Conservation (phyloP, 169 alveolate species). For the Babesia divergens region DNA sequence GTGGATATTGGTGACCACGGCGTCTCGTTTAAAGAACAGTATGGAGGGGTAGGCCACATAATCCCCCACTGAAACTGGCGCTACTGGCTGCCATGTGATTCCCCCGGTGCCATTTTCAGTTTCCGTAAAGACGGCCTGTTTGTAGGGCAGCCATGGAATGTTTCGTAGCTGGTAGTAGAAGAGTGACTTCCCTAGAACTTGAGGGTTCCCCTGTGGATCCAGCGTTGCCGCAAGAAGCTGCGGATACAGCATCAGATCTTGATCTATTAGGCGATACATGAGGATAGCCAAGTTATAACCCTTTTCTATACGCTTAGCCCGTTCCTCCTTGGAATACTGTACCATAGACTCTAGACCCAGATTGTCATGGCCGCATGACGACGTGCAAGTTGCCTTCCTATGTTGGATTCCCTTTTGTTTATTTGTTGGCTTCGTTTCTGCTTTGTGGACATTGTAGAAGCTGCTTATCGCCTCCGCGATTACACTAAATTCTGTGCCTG, state of each 20-base stretch:
- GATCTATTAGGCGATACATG: neutral
- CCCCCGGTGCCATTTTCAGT: neutral
- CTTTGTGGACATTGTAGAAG: neutral
- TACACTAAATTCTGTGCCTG: neutral
- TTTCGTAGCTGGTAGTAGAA: neutral
- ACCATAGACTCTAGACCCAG: neutral
- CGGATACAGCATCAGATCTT: neutral
- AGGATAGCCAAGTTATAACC: neutral
- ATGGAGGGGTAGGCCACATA: neutral
- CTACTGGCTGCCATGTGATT: neutral
- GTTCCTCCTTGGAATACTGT: neutral
- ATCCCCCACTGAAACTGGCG: constrained; percentile 2
- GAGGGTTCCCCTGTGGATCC: neutral
- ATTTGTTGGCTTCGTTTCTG: neutral
- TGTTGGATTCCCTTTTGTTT: too few relatives aligned
- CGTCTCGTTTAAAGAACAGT: neutral
- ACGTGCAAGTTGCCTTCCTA: too few relatives aligned
- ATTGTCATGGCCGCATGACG: too few relatives aligned
- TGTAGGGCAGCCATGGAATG: constrained; percentile 20
- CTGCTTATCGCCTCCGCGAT: neutral
- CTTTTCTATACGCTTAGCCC: neutral
- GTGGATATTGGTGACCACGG: neutral
- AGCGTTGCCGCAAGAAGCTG: neutral
- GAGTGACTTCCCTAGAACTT: neutral
- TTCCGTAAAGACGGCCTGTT: neutral